These are phyloP conservation scores for Gossypium herbaceum DNA, from an alignment of 345 rosid genomes.

Conservation along the genomic window DNA sequence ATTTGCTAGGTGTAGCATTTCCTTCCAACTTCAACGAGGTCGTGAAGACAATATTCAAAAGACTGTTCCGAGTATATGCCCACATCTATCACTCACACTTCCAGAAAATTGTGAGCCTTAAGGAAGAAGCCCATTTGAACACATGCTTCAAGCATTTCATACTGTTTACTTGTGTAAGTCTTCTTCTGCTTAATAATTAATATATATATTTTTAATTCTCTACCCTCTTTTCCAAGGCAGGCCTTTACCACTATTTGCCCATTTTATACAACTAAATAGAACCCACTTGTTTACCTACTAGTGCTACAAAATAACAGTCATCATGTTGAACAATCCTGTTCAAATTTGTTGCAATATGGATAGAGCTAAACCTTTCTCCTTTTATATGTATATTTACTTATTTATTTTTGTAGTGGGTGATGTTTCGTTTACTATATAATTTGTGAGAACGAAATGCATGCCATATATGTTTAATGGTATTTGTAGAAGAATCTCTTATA, in stretches of 20 bases:
- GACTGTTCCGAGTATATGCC: slow-evolving; percentile 94
- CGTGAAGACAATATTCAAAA: slow-evolving; percentile 90
- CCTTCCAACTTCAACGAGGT: slow-evolving; percentile 95
- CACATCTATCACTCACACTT: slow-evolving; percentile 95
- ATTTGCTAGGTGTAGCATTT: slow-evolving; percentile 74
- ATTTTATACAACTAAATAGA: too few relatives aligned
- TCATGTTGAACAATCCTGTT: too few relatives aligned
- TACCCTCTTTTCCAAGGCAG: neutral
- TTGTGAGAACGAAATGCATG: too few relatives aligned
- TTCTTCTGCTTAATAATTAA: neutral
- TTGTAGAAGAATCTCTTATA: too few relatives aligned
- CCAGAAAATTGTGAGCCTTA: slow-evolving; percentile 97
- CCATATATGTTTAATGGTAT: too few relatives aligned
- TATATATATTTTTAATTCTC: neutral
- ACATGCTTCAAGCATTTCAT: slow-evolving; percentile 99
- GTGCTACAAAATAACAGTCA: too few relatives aligned
- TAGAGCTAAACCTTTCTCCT: too few relatives aligned
- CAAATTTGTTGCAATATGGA: too few relatives aligned
- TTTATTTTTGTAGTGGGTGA: neutral
- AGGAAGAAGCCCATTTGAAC: slow-evolving; percentile 99
- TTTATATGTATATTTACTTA: too few relatives aligned
- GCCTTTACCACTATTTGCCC: too few relatives aligned
- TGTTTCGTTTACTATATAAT: neutral
- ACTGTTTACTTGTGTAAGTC: slow-evolving; percentile 85
- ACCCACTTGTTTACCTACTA: too few relatives aligned